phyloP scores from a whole-genome alignment of 352 stramenopile genomes.

The Elongisporangium undulatum region DNA sequence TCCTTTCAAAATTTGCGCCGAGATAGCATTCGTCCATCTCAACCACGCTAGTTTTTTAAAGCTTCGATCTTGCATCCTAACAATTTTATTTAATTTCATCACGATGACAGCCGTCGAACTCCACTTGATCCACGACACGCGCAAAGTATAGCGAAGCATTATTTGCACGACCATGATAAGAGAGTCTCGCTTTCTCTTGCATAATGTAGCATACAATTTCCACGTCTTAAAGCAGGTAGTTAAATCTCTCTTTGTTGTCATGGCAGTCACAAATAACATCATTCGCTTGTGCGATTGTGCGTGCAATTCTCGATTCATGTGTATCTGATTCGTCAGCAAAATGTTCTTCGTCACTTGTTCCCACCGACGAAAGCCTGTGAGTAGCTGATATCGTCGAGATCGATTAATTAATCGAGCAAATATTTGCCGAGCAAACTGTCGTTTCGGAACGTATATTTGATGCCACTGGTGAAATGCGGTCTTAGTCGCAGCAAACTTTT shows the following conservation, averaged over 20 bases:
- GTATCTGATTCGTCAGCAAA: background rate
- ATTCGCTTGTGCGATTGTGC: conserved; percentile 4
- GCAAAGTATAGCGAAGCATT: background rate
- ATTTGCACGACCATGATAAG: background rate
- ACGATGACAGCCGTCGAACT: background rate
- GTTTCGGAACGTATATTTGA: background rate
- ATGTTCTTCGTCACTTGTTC: background rate
- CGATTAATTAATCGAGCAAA: conserved; percentile 2
- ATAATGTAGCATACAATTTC: background rate
- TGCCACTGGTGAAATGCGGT: conserved; percentile 12
- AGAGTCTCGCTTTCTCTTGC: background rate
- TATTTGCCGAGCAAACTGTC: background rate
- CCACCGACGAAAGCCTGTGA: conserved; percentile 11
- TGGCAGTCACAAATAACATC: background rate
- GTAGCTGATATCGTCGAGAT: conserved; percentile 6
- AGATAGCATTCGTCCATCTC: background rate
- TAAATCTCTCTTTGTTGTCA: background rate
- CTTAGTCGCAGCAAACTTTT: conserved; percentile 12
- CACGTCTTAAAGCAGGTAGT: conserved; percentile 1
- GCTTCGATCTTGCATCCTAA: background rate
- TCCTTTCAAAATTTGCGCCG: background rate
- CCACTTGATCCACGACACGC: conserved; percentile 6
- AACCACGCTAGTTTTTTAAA: background rate
- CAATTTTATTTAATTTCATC: background rate
- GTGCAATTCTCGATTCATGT: background rate